phyloP scores from a whole-genome alignment of 2,329 filamentous ascomycete species.

The Aspergillus sp. region DNA sequence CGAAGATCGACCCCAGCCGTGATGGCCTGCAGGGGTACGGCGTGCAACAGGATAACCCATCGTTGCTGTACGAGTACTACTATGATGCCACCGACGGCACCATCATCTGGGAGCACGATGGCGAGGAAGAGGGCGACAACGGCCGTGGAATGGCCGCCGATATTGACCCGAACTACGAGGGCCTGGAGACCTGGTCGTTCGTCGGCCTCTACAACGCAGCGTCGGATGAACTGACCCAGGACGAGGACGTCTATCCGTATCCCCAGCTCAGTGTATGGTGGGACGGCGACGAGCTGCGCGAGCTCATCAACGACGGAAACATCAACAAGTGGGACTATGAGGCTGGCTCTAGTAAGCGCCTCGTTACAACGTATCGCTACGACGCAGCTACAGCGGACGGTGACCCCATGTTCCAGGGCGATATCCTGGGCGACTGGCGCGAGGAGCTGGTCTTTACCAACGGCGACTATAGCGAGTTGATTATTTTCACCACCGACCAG shows the following conservation, averaged over 20 bases:
- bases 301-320: conserved; percentile 3
- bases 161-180: conserved; percentile 1
- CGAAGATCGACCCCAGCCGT: conserved; percentile 3
- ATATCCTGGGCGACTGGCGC: conserved; percentile 10
- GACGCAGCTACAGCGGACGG: background rate
- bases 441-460: conserved; percentile 2
- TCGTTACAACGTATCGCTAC: background rate
- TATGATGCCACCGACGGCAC: conserved; percentile 3
- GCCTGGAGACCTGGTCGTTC: conserved; percentile 4
- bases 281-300: conserved; percentile 4
- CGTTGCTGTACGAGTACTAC: conserved; percentile 4
- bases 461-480: background rate
- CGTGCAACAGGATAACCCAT: conserved; percentile 3
- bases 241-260: background rate
- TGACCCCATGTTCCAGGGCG: background rate
- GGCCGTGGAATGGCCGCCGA: conserved; percentile 3
- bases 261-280: conserved; percentile 2
- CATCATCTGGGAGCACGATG: conserved; percentile 2
- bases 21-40: conserved; percentile 9
- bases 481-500: conserved; percentile 8
- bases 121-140: background rate
- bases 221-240: background rate
- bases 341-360: background rate
- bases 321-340: conserved; percentile 7
- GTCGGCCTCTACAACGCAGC: conserved; percentile 4